Evolutionary conservation across 352 stramenopile genomes (phyloP), one percentile per base, ranked within the genome.

Genomic region (Plasmopara muralis): DNA sequence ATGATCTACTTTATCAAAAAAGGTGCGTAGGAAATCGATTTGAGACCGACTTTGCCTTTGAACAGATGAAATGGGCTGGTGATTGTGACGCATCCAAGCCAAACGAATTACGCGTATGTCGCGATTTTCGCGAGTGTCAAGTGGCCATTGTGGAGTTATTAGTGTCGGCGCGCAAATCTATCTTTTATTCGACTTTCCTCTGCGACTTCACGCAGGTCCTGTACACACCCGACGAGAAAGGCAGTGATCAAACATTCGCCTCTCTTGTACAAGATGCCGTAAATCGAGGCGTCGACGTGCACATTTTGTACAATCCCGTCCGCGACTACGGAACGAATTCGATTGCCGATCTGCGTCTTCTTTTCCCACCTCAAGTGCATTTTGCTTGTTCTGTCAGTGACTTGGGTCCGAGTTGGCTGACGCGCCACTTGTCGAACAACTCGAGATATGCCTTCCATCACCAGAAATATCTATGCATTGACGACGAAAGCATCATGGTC

Each of bases 101-200:
- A 2, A 44, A 54, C 30, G 50, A 58, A 12, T 47, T 87, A 30
- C 62, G 60, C 14, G 68, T 72, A 35, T 61, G 82, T 29, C 57
- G 57, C 0, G 79, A 90, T 48, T 87, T 90, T 46, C 64, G 79
- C 2, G 74, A 74, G 47, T 90, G 79, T 47, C 83, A 85, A 55
- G 66, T 61, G 13, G 50, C 62, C 8, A 84, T 90, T 46, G 73
- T 88, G 12, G 46, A 66, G 16, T 64, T 90, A 10, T 43, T 90
- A 2, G 59, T 68, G 28, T 80, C 74, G 0, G 77, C 79, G 5
- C 63, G 55, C 3, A 74, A 64, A 29, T 84, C 70, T 0, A 74
- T 89, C 39, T 86, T 84, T 64, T 89, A 89, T 55, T 90, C 79
- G 44, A 90, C 79, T 4, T 90, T 90, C 51, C 63, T 90, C 20